Percentiles rank a stretch among this genome's conserved stretches.
Conservation (phyloP, 2,329 filamentous ascomycete genomes). For the Alternaria ventricosa region DNA sequence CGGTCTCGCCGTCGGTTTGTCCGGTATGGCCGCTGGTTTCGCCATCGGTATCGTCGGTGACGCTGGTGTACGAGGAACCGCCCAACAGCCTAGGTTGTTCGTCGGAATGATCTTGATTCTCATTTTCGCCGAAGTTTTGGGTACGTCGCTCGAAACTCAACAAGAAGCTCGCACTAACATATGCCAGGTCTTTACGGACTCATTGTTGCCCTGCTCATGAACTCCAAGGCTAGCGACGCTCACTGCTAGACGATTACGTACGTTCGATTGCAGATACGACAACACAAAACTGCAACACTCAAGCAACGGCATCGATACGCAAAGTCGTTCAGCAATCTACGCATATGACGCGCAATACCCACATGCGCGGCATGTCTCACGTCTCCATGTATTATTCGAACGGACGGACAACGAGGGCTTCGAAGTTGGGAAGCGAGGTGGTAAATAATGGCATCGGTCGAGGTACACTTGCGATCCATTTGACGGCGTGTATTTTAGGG, state of each 20-base stretch:
- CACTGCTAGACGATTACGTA: constrained; percentile 20
- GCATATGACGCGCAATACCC: constrained; percentile 35
- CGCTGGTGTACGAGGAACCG: constrained; percentile 85
- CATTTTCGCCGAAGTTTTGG: constrained; percentile 99
- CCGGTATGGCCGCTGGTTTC: constrained; percentile 92
- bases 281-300: constrained; percentile 37
- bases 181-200: constrained; percentile 90
- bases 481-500: constrained; percentile 46
- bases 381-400: constrained; percentile 44
- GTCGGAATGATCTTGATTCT: constrained; percentile 99
- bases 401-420: constrained; percentile 14
- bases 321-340: constrained; percentile 11
- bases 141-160: constrained; percentile 60
- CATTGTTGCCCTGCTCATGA: constrained; percentile 99
- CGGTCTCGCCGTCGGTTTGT: constrained; percentile 71
- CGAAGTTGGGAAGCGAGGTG: constrained; percentile 13
- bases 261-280: constrained; percentile 37
- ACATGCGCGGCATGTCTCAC: constrained; percentile 41
- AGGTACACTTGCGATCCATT: constrained; percentile 43
- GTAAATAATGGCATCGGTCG: constrained; percentile 44
- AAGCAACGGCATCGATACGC: constrained; percentile 23
- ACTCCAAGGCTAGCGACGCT: constrained; percentile 73
- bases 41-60: constrained; percentile 70
- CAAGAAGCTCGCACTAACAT: constrained; percentile 4
- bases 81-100: constrained; percentile 84